Evolutionary conservation across 2,329 filamentous ascomycete genomes (phyloP).

Genomic region (Xylariaceae sp.): DNA sequence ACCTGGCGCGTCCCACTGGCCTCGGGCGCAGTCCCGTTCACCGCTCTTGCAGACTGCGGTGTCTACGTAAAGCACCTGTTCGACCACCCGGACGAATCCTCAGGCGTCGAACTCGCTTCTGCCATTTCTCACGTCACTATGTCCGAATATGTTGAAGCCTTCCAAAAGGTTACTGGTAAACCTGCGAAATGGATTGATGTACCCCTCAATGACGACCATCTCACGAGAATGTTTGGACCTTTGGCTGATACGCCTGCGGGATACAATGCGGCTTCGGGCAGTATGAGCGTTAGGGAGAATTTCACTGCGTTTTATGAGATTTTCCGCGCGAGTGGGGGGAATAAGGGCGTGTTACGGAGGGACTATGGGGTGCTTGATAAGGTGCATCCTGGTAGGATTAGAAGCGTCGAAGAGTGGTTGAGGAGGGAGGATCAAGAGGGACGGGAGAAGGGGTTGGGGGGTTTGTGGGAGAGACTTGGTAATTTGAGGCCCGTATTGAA

Average conservation of each 20-base stretch:
- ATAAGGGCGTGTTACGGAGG: conserved; percentile 40
- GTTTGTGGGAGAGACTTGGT: conserved; percentile 33
- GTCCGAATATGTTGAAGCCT: conserved; percentile 39
- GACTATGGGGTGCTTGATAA: conserved; percentile 50
- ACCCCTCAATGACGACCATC: conserved; percentile 35
- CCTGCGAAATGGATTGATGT: conserved; percentile 40
- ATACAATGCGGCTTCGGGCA: conserved; percentile 33
- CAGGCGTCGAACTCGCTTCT: conserved; percentile 45
- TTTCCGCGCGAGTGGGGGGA: conserved; percentile 41
- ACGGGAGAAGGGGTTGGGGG: conserved; percentile 22
- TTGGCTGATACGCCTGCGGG: conserved; percentile 32
- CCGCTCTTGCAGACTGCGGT: conserved; percentile 46
- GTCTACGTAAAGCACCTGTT: conserved; percentile 48
- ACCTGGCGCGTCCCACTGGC: conserved; percentile 32
- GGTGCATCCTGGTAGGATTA: conserved; percentile 49
- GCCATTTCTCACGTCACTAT: conserved; percentile 42
- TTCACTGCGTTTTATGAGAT: conserved; percentile 52
- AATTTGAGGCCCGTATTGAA: conserved; percentile 21
- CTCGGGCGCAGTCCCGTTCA: conserved; percentile 39
- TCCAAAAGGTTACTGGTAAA: conserved; percentile 41
- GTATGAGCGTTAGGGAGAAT: conserved; percentile 39
- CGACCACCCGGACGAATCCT: conserved; percentile 41
- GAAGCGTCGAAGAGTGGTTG: conserved; percentile 49
- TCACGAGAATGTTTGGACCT: conserved; percentile 15
- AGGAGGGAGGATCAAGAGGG: conserved; percentile 36